A percentile compares a stretch with the other conserved stretches of the same genome.
phyloP scores from a whole-genome alignment of 345 rosid genomes.

The Laguncularia racemosa region DNA sequence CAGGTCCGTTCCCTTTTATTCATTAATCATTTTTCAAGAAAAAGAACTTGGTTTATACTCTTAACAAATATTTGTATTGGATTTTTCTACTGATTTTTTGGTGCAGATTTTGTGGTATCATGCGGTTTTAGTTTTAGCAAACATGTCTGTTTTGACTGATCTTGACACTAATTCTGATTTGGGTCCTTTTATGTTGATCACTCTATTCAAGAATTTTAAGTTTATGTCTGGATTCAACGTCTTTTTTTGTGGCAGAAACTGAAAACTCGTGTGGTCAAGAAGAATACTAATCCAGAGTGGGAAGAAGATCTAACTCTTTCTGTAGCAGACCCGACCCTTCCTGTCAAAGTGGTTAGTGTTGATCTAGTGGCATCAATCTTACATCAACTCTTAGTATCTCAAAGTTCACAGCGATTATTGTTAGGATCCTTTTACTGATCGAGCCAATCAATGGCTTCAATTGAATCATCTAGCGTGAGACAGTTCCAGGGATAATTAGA shows the following conservation, averaged over 20 bases:
- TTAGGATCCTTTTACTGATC: too few relatives aligned
- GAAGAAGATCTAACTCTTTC: slow-evolving; percentile 40
- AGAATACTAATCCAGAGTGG: slow-evolving; percentile 40
- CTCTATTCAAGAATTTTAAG: background rate
- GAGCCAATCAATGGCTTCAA: too few relatives aligned
- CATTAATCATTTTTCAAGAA: background rate
- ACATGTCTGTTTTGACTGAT: background rate
- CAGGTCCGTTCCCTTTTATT: slow-evolving; percentile 19
- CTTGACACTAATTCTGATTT: background rate
- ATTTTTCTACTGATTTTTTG: background rate
- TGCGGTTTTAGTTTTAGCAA: background rate
- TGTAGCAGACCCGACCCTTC: slow-evolving; percentile 23
- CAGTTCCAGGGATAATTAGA: too few relatives aligned
- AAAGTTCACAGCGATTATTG: background rate
- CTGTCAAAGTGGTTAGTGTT: slow-evolving; percentile 25
- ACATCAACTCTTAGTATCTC: background rate
- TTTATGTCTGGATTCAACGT: background rate
- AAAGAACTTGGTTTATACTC: background rate
- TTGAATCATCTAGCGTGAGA: too few relatives aligned
- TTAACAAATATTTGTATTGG: background rate
- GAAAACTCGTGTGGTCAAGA: slow-evolving; percentile 37
- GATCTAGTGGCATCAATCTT: background rate
- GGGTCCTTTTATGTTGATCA: background rate
- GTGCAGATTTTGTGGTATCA: background rate
- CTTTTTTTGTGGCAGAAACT: slow-evolving; percentile 22